A percentile compares a stretch with the other conserved stretches of the same genome.
Evolutionary conservation across 805 yeast genomes (phyloP).

Genomic region (Metschnikowia kofuensis): DNA sequence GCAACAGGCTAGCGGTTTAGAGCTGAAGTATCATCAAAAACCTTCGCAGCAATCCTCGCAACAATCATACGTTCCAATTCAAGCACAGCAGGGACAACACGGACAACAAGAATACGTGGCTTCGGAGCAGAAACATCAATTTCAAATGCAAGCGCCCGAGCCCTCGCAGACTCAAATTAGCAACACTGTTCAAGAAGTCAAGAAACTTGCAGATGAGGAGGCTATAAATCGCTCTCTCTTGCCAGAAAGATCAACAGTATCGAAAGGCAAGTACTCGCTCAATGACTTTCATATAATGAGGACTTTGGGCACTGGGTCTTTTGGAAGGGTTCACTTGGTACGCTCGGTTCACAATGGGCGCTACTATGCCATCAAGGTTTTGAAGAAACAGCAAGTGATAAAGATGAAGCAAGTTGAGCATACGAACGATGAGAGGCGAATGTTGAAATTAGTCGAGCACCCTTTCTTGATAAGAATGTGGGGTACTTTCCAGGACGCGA

Average conservation of each 20-base stretch:
- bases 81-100: background rate
- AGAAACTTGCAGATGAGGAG: constrained; percentile 12
- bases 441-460: constrained; percentile 56
- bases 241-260: constrained; percentile 22
- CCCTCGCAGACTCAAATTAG: background rate
- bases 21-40: background rate
- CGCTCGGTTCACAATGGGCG: constrained; percentile 57
- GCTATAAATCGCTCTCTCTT: constrained; percentile 19
- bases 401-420: constrained; percentile 64
- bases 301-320: constrained; percentile 60
- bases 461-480: constrained; percentile 62
- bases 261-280: constrained; percentile 57
- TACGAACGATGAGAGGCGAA: constrained; percentile 60
- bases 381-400: constrained; percentile 55
- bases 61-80: constrained; percentile 4
- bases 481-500: constrained; percentile 64
- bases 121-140: background rate
- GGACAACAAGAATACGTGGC: background rate
- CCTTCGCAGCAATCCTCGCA: constrained; percentile 3
- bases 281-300: constrained; percentile 55
- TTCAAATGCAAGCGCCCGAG: constrained; percentile 3
- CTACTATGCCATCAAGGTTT: constrained; percentile 58
- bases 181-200: background rate
- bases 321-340: constrained; percentile 59
- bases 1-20: constrained; percentile 1